phyloP scores from a whole-genome alignment of 768 basidiomycete genomes.

The Lactarius psammicola region DNA sequence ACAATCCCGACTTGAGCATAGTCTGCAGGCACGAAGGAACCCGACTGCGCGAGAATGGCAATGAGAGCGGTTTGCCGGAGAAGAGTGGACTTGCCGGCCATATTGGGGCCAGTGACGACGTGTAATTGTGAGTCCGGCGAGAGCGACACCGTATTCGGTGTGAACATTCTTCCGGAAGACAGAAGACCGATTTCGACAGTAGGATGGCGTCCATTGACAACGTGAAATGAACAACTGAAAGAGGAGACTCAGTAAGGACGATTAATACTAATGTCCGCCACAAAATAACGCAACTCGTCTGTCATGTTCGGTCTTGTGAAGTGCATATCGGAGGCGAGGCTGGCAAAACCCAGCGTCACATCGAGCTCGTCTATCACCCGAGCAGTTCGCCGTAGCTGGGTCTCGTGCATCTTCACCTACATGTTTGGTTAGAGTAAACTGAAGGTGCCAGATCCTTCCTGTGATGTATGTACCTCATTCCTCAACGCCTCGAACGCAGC shows the following conservation, averaged over 20 bases:
- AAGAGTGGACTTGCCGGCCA: conserved; percentile 93
- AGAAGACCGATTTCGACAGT: conserved; percentile 89
- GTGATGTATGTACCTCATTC: conserved; percentile 50
- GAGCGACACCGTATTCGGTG: conserved; percentile 76
- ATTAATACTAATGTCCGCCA: background rate
- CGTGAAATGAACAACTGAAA: conserved; percentile 48
- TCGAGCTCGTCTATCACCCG: conserved; percentile 86
- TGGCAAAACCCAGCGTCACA: conserved; percentile 76
- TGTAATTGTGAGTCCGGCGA: conserved; percentile 63
- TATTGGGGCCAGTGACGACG: conserved; percentile 91
- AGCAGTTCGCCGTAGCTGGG: conserved; percentile 67
- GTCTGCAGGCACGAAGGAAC: conserved; percentile 92
- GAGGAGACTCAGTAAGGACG: conserved; percentile 1
- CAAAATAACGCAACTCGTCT: conserved; percentile 54
- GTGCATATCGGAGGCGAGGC: conserved; percentile 72
- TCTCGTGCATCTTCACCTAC: conserved; percentile 62
- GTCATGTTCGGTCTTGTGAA: conserved; percentile 70
- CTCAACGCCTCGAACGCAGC: conserved; percentile 70
- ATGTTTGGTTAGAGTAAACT: conserved; percentile 1
- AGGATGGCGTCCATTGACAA: conserved; percentile 85
- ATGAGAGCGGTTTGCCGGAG: conserved; percentile 91
- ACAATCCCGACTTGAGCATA: conserved; percentile 77
- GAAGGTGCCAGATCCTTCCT: background rate
- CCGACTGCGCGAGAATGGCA: conserved; percentile 85
- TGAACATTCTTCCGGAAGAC: conserved; percentile 70